Conservation (phyloP, 495 filamentous ascomycete genomes). For the Amphirosellinia nigrospora region DNA sequence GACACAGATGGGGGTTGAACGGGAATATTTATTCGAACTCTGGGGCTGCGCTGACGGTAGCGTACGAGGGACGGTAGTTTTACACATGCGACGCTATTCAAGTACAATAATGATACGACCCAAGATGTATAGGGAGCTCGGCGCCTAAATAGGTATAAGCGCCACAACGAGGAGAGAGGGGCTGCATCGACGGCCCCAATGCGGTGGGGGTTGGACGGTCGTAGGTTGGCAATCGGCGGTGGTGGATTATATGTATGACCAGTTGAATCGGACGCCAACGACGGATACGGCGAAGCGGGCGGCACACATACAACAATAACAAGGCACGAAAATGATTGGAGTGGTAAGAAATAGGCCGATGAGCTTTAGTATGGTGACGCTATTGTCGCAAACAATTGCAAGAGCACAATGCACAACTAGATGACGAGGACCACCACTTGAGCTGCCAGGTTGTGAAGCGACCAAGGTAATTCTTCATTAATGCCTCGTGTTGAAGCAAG, state of each 20-base stretch:
- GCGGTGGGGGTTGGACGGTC: neutral
- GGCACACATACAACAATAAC: neutral
- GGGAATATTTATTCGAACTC: conserved; percentile 3
- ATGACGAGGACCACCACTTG: neutral
- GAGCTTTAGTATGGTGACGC: neutral
- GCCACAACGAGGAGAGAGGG: neutral
- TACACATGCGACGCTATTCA: neutral
- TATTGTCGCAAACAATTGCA: conserved; percentile 4
- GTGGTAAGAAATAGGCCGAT: conserved; percentile 8
- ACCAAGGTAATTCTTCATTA: neutral
- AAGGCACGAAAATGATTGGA: neutral
- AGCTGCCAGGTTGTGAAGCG: neutral
- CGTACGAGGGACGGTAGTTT: neutral
- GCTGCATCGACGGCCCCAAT: conserved; percentile 1
- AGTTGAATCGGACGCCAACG: neutral
- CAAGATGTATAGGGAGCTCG: neutral
- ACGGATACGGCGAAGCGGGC: neutral
- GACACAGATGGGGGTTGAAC: neutral
- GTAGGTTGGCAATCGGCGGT: neutral
- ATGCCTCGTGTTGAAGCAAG: conserved; percentile 8
- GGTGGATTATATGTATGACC: neutral
- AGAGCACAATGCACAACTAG: neutral
- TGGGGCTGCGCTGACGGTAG: neutral
- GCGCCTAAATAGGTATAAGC: neutral
- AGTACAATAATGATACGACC: neutral